A percentile compares a stretch with the other conserved stretches of the same genome.
phyloP scores from a whole-genome alignment of 257 asterid species.

The Przewalskia tangutica region DNA sequence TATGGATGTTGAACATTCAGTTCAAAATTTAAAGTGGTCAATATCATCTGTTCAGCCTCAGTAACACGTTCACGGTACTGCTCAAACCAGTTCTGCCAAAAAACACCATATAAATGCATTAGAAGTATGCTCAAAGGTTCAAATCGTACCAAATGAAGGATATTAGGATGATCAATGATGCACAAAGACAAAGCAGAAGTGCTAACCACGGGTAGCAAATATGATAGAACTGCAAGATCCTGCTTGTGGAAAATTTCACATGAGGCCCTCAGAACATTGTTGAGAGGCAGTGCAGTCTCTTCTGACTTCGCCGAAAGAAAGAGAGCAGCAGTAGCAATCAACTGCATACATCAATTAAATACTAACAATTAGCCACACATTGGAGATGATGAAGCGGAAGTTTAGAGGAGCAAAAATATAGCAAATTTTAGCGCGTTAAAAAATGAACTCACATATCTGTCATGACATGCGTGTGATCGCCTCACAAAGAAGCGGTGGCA shows the following conservation, averaged over 20 bases:
- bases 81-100: slow-evolving; percentile 85
- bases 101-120: slow-evolving; percentile 12
- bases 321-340: slow-evolving; percentile 88
- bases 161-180: not conserved
- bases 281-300: slow-evolving; percentile 82
- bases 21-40: slow-evolving; percentile 91
- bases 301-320: slow-evolving; percentile 91
- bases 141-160: not conserved
- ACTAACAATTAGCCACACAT: slow-evolving; percentile 11
- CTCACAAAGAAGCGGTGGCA: slow-evolving; percentile 92
- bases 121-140: not conserved
- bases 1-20: slow-evolving; percentile 91
- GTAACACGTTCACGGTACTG: slow-evolving; percentile 76
- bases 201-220: slow-evolving; percentile 68
- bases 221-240: slow-evolving; percentile 57
- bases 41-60: slow-evolving; percentile 84
- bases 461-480: slow-evolving; percentile 92
- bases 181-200: slow-evolving; percentile 9
- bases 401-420: not conserved
- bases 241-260: slow-evolving; percentile 74
- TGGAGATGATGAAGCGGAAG: not conserved
- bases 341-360: slow-evolving; percentile 34
- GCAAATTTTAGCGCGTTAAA: not conserved
- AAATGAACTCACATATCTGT: slow-evolving; percentile 67
- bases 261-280: slow-evolving; percentile 60